Evolutionary conservation across 495 filamentous ascomycete species (phyloP), one percentile per base, ranked within the genome.

Genomic region (Apodospora peruviana): DNA sequence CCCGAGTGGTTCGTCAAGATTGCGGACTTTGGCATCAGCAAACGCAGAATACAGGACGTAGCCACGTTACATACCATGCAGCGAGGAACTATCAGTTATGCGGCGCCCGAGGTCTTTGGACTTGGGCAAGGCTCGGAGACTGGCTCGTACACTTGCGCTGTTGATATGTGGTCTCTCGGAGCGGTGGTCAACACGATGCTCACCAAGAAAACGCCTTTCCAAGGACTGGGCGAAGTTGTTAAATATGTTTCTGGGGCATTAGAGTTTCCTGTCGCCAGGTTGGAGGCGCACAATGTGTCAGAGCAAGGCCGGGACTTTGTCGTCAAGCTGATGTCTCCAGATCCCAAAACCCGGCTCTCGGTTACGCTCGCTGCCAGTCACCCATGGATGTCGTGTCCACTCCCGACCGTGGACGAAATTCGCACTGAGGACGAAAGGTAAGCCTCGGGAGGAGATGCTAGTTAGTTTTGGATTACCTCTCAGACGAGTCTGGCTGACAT

Each of bases 1-100:
- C 59, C 53, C 8, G 45, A 51, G 2, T 77, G 71, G 57, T 68
- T 66, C 55, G 70, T 78, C 5, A 78, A 79, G 53, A 73, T 78
- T 37, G 69, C 69, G 10, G 76, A 78, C 58, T 78, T 80, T 45
- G 76, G 76, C 0, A 70, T 79, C 40, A 62, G 60, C 65, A 51
- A 46, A 37, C 38, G 51, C 5, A 38, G 48, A 0, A 41, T 44
- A 10, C 42, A 48, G 10, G 57, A 53, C 1, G 23, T 41, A 18
- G 47, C 45, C 5, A 40, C 36, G 2, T 36, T 51, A 7, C 22
- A 41, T 12, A 59, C 56, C 2, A 35, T 41, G 12, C 32, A 48
- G 14, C 41, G 25, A 32, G 57, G 57, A 3, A 59, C 50, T 2
- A 23, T 47, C 4, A 49, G 47, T 19, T 59, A 44, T 17, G 47